These are phyloP conservation scores for Streptanthus diversifolius DNA, from an alignment of 345 rosid species.

Conservation along the genomic window DNA sequence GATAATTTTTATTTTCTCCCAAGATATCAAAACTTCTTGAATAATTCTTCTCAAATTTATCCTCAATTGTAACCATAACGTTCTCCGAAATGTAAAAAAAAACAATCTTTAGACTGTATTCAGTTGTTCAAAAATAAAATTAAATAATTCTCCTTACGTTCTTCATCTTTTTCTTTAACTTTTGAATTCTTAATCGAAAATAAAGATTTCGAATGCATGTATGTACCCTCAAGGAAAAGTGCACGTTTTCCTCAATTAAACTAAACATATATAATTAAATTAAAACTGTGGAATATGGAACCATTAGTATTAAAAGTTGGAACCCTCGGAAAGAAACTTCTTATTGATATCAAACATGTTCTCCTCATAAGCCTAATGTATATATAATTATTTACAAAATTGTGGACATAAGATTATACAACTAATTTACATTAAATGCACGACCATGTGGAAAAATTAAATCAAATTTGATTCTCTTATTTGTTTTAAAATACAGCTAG, in stretches of 20 bases:
- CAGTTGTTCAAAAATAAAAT: not conserved
- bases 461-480: not conserved
- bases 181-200: constrained; percentile 30
- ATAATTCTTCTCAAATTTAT: too few species aligned
- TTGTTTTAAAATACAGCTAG: not conserved
- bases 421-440: not conserved
- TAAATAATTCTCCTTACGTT: not conserved
- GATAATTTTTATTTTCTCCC: too few species aligned
- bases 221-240: constrained; percentile 49
- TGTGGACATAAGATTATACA: not conserved
- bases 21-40: too few species aligned
- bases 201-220: constrained; percentile 50
- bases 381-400: not conserved
- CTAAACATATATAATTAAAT: constrained; percentile 41
- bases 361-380: not conserved
- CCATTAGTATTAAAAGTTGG: not conserved
- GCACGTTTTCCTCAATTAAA: constrained; percentile 37
- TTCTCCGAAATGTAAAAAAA: not conserved
- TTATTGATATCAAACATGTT: not conserved
- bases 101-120: not conserved
- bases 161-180: not conserved
- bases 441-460: not conserved
- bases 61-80: not conserved
- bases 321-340: constrained; percentile 8
- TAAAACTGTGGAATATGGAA: constrained; percentile 1